phyloP scores from a whole-genome alignment of 352 stramenopile species.

The Phytopythium boreale region DNA sequence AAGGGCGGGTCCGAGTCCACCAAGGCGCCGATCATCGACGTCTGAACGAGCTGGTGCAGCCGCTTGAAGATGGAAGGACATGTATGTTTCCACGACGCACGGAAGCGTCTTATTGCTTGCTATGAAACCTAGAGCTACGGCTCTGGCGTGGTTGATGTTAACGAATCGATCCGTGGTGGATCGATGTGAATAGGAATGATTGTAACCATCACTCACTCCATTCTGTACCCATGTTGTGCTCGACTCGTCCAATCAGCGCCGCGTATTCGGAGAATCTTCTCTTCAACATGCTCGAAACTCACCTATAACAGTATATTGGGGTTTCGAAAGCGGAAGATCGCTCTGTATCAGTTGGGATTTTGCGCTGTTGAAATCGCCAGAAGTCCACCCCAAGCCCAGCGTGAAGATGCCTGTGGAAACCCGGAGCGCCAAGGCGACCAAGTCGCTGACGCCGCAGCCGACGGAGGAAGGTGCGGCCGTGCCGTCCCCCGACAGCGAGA shows the following conservation, averaged over 20 bases:
- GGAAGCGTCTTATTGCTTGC: background rate
- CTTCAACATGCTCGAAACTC: background rate
- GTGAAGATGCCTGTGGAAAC: conserved; percentile 3
- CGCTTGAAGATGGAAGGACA: too few relatives aligned
- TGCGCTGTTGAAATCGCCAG: background rate
- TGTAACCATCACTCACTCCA: background rate
- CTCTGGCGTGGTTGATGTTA: too few relatives aligned
- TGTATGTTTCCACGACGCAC: background rate
- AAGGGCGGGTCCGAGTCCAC: conserved; percentile 9
- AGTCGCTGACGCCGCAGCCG: background rate
- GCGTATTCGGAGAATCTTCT: conserved; percentile 1
- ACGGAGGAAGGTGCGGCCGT: background rate
- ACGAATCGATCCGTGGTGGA: too few relatives aligned
- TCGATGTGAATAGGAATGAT: background rate
- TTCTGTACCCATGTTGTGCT: background rate
- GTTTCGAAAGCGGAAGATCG: background rate
- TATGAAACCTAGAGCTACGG: too few relatives aligned
- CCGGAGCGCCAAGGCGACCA: background rate
- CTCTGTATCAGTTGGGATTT: background rate
- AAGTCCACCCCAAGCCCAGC: background rate
- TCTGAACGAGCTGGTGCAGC: background rate
- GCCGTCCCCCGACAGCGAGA: background rate
- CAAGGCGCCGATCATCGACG: conserved; percentile 9
- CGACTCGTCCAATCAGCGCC: background rate
- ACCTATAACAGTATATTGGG: too few relatives aligned